phyloP scores from a whole-genome alignment of 176 grass and related monocot genomes.

The Cenchrus purpureus region DNA sequence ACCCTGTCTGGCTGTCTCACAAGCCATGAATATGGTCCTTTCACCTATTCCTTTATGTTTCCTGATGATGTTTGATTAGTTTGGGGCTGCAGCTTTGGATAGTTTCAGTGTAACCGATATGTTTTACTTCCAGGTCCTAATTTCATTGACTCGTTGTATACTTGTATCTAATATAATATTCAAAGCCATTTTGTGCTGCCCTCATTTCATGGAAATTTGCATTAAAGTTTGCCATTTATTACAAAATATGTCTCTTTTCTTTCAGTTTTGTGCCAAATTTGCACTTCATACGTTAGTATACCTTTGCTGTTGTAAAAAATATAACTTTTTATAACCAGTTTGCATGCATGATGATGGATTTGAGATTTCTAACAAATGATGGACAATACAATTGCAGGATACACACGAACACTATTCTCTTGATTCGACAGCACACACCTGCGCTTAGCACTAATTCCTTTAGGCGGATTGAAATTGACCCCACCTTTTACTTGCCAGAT shows the following conservation, averaged over 20 bases:
- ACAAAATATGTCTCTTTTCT: not conserved
- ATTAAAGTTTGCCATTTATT: not conserved
- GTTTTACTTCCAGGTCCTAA: not conserved
- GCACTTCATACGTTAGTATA: not conserved
- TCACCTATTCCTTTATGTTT: not conserved
- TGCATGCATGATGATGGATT: slow-evolving; percentile 2
- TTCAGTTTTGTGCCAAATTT: not conserved
- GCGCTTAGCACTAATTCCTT: not conserved
- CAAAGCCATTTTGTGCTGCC: not conserved
- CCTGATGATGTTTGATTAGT: not conserved
- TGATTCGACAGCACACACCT: not conserved
- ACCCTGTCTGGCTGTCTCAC: not conserved
- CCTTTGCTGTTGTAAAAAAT: not conserved
- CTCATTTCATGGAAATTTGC: not conserved
- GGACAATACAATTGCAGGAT: not conserved
- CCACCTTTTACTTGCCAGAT: slow-evolving; percentile 45
- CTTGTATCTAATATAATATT: not conserved
- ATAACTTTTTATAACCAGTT: not conserved
- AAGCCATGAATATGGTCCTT: not conserved
- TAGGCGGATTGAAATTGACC: not conserved
- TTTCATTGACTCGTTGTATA: not conserved
- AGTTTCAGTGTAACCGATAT: not conserved
- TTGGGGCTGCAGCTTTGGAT: not conserved
- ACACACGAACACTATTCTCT: not conserved
- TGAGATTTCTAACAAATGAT: slow-evolving; percentile 17